phyloP scores from a whole-genome alignment of 2,329 filamentous ascomycete species.

The Achaetomium macrosporum region DNA sequence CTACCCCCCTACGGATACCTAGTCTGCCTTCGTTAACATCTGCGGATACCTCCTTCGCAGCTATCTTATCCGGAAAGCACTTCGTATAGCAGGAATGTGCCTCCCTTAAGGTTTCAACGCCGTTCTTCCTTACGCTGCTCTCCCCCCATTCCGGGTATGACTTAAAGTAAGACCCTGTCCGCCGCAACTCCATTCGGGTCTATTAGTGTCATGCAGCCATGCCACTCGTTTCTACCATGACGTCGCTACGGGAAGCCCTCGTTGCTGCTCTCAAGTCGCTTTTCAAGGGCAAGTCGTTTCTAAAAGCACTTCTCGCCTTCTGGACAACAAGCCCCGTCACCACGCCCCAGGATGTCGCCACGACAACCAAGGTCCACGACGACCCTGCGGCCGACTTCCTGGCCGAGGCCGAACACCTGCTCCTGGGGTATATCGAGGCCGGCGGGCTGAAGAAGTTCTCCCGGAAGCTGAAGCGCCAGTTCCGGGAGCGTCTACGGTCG shows the following conservation, averaged over 20 bases:
- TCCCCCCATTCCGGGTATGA: slow-evolving; percentile 6
- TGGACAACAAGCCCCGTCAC: slow-evolving; percentile 43
- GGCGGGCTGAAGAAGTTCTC: slow-evolving; percentile 44
- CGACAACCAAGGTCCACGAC: slow-evolving; percentile 17
- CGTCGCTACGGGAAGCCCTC: slow-evolving; percentile 49
- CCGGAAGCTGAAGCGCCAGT: slow-evolving; percentile 47
- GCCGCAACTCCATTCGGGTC: slow-evolving; percentile 3
- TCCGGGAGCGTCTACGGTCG: slow-evolving; percentile 45
- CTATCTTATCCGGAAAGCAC: neutral
- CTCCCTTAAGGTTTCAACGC: slow-evolving; percentile 4
- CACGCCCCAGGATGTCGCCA: slow-evolving; percentile 18
- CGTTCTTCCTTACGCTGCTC: neutral
- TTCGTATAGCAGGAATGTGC: slow-evolving; percentile 15
- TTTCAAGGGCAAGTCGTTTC: slow-evolving; percentile 52
- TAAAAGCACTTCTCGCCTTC: slow-evolving; percentile 51
- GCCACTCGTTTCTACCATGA: slow-evolving; percentile 52
- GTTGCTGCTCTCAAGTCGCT: slow-evolving; percentile 53
- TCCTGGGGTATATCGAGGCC: slow-evolving; percentile 44
- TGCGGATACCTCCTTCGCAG: neutral
- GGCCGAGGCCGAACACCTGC: slow-evolving; percentile 46
- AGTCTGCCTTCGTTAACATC: slow-evolving; percentile 3
- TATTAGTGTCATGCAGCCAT: slow-evolving; percentile 37
- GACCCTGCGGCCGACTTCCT: slow-evolving; percentile 47
- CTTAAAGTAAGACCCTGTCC: slow-evolving; percentile 19
- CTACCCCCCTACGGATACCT: neutral